Conservation (phyloP, 208 protist genomes). For the Crithidia mellificae region DNA sequence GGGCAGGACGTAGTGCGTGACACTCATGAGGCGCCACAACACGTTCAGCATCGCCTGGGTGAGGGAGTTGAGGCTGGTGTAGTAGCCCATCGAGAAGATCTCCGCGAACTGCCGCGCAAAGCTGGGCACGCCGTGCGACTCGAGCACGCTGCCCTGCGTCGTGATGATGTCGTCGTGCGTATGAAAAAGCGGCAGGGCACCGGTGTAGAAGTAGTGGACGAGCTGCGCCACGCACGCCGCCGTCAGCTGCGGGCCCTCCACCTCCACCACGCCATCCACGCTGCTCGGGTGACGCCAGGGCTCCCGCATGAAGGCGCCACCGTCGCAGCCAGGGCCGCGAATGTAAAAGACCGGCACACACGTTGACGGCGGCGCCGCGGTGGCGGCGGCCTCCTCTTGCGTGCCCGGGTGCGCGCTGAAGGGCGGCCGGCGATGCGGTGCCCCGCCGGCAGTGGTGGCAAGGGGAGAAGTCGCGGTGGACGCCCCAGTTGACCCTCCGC, state of each 20-base stretch:
- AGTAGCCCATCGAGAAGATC: constrained; percentile 20
- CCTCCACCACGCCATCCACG: not conserved
- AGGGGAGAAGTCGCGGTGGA: no score
- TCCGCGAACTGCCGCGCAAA: constrained; percentile 25
- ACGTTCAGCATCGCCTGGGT: constrained; percentile 28
- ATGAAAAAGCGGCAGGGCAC: constrained; percentile 24
- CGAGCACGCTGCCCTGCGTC: not conserved
- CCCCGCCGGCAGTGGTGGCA: no score
- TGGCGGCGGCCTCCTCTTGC: not conserved
- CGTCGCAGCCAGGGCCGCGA: constrained; percentile 11
- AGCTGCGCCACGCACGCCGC: constrained; percentile 18
- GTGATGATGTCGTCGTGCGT: constrained; percentile 6
- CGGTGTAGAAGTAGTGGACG: constrained; percentile 28
- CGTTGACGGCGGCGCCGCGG: not conserved
- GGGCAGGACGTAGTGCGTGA: constrained; percentile 14
- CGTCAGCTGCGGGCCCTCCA: constrained; percentile 4
- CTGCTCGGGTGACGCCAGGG: constrained; percentile 1
- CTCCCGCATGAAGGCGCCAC: not conserved
- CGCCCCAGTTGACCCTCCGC: not conserved
- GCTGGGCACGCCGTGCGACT: not conserved
- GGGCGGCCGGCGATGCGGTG: not conserved
- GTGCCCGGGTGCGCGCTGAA: not conserved
- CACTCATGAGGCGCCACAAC: constrained; percentile 19
- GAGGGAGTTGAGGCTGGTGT: constrained; percentile 22
- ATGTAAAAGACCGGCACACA: constrained; percentile 25